These are phyloP conservation scores for Hericium erinaceus DNA, from an alignment of 768 basidiomycete species.

Conservation along the genomic window DNA sequence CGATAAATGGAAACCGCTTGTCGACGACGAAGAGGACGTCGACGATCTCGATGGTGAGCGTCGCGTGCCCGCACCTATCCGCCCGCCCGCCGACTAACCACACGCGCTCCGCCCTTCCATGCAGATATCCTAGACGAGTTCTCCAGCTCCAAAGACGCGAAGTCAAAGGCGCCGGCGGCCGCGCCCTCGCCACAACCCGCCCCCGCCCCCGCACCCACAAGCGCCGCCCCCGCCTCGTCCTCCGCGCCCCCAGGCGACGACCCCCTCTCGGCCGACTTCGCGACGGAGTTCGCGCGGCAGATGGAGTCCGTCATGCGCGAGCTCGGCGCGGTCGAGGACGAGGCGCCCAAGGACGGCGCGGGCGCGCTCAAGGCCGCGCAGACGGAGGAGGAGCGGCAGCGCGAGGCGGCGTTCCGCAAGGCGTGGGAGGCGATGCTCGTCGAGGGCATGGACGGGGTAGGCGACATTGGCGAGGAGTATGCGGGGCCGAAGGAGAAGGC, in stretches of 20 bases:
- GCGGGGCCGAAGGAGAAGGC: conserved; percentile 11
- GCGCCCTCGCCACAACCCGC: conserved; percentile 8
- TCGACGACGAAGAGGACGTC: conserved; percentile 41
- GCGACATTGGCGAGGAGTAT: conserved; percentile 4
- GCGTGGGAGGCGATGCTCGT: conserved; percentile 69
- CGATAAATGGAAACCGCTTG: neutral
- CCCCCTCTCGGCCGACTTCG: conserved; percentile 25
- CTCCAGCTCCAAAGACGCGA: conserved; percentile 11
- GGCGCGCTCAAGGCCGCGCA: conserved; percentile 7
- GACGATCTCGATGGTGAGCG: conserved; percentile 58
- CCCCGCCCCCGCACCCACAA: conserved; percentile 13
- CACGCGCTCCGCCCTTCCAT: neutral
- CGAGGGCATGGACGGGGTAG: conserved; percentile 43
- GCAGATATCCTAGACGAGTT: conserved; percentile 45
- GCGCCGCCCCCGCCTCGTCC: conserved; percentile 11
- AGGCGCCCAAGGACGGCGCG: conserved; percentile 2
- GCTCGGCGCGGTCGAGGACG: conserved; percentile 20
- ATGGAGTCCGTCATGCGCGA: conserved; percentile 39
- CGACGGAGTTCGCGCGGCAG: conserved; percentile 29
- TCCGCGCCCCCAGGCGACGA: conserved; percentile 13
- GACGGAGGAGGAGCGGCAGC: conserved; percentile 21
- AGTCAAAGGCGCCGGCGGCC: neutral
- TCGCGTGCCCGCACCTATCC: neutral
- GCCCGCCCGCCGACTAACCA: neutral
- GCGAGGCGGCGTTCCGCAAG: conserved; percentile 36